Evolutionary conservation across 2,329 filamentous ascomycete species (phyloP), one percentile per base, ranked within the genome.

Genomic region (Dryadomyces sulphureus): DNA sequence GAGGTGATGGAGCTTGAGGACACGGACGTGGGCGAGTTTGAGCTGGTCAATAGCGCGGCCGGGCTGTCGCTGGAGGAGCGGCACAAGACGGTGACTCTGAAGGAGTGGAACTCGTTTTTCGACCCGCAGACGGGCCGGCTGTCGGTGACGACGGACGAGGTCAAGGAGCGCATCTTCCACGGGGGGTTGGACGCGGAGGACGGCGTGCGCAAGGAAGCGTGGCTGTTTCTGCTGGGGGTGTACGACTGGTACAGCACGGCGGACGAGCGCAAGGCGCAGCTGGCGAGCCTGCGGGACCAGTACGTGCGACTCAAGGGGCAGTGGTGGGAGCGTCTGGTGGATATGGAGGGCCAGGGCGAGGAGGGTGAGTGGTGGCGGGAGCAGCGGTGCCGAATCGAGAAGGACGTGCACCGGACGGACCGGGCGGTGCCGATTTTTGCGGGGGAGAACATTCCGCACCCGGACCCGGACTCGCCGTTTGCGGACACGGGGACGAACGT

Each of bases 321-420:
- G 0, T 98, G 92, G 93, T 98, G 93, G 93, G 89, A 96, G 62
- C 74, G 84, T 34, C 79, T 95, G 55, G 75, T 92, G 2, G 89
- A 94, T 47, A 77, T 89, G 14, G 79, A 84, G 25, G 81, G 84
- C 2, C 79, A 86, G 22, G 72, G 80, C 3, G 85, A 94, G 53
- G 77, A 90, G 54, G 82, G 84, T 22, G 93, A 98, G 57, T 94
- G 88, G 81, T 98, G 90, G 90, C 81, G 88, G 51, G 92, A 98
- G 62, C 92, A 98, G 62, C 85, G 82, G 60, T 81, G 78, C 51
- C 77, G 92, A 52, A 98, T 98, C 63, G 92, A 98, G 63, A 98
- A 98, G 65, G 92, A 98, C 59, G 93, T 98, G 17, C 93, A 98
- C 62, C 81, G 92, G 55, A 98, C 92, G 53, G 92, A 98, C 63